These are phyloP conservation scores for Chaetoceros tenuissimus DNA, from an alignment of 108 stramenopile species.

Conservation along the genomic window DNA sequence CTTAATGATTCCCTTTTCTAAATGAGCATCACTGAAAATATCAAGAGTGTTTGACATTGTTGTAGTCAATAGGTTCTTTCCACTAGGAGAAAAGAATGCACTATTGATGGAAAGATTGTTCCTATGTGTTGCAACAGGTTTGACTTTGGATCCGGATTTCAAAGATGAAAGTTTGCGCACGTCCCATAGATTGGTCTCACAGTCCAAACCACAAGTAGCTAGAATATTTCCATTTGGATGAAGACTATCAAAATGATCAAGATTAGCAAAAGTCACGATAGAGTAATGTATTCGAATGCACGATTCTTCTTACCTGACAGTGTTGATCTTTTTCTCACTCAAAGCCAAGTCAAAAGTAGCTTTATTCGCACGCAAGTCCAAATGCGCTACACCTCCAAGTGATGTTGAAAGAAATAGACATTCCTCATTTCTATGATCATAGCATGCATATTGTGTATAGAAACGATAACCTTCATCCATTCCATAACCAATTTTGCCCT, in stretches of 20 bases:
- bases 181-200: slow-evolving; percentile 62
- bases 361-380: slow-evolving; percentile 46
- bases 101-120: slow-evolving; percentile 59
- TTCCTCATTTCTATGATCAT: slow-evolving; percentile 46
- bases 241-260: slow-evolving; percentile 24
- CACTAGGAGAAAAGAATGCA: slow-evolving; percentile 70
- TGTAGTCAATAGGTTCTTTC: slow-evolving; percentile 49
- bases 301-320: slow-evolving; percentile 44
- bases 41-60: slow-evolving; percentile 55
- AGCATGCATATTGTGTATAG: slow-evolving; percentile 57
- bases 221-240: slow-evolving; percentile 68
- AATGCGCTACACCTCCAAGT: slow-evolving; percentile 56
- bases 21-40: slow-evolving; percentile 49
- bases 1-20: slow-evolving; percentile 14
- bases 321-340: slow-evolving; percentile 80
- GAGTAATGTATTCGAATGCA: not conserved
- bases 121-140: slow-evolving; percentile 33
- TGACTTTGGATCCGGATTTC: slow-evolving; percentile 17
- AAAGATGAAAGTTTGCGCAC: slow-evolving; percentile 39
- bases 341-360: slow-evolving; percentile 50
- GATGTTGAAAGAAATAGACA: slow-evolving; percentile 76
- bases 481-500: slow-evolving; percentile 51
- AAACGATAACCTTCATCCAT: slow-evolving; percentile 45
- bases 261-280: not conserved
- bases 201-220: slow-evolving; percentile 55